A percentile compares a stretch with the other conserved stretches of the same genome.
phyloP scores from a whole-genome alignment of 768 basidiomycete genomes.

The Clitopilus hobsonii region DNA sequence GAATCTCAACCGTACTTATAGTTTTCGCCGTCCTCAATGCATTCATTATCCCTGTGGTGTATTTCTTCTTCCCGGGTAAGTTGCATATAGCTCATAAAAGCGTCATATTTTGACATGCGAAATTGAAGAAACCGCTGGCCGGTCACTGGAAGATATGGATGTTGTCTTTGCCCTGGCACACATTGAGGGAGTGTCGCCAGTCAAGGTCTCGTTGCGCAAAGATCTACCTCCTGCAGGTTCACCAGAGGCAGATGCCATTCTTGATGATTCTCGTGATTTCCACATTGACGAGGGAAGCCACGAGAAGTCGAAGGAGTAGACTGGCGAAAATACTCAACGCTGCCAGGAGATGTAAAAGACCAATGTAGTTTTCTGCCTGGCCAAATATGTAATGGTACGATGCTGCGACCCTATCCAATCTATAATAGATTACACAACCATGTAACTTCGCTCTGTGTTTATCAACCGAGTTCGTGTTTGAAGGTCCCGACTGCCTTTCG shows the following conservation, averaged over 20 bases:
- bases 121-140: constrained; percentile 47
- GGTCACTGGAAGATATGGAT: constrained; percentile 53
- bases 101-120: not conserved
- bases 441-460: too few relatives aligned
- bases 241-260: constrained; percentile 37
- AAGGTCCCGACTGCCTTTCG: not conserved
- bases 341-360: too few relatives aligned
- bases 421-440: too few relatives aligned
- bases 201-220: constrained; percentile 37
- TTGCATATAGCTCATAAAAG: not conserved
- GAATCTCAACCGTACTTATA: constrained; percentile 3
- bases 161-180: constrained; percentile 42
- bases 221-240: constrained; percentile 41
- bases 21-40: constrained; percentile 56
- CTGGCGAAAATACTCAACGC: too few relatives aligned
- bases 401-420: too few relatives aligned
- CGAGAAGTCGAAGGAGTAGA: not conserved
- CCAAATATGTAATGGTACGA: too few relatives aligned
- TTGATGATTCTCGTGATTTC: constrained; percentile 16
- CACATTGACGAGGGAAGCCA: not conserved
- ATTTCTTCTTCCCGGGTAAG: constrained; percentile 48
- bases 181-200: constrained; percentile 38
- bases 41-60: constrained; percentile 51
- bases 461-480: not conserved
- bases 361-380: too few relatives aligned